Evolutionary conservation across 257 asterid species (phyloP).

Genomic region (Gentiana straminea): DNA sequence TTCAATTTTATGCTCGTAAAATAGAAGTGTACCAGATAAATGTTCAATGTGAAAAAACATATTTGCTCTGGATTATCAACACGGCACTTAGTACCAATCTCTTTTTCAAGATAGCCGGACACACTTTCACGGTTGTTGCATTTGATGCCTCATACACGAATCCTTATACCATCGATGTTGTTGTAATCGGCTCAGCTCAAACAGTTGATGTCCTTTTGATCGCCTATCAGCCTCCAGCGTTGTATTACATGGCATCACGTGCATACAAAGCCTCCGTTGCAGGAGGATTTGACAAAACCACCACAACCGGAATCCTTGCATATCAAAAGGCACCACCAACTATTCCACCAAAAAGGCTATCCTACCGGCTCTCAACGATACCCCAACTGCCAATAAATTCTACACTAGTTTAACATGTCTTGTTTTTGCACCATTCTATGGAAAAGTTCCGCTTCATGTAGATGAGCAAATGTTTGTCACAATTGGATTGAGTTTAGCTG

Average conservation of each 20-base stretch:
- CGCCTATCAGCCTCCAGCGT: conserved; percentile 10
- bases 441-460: too few species aligned
- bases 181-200: conserved; percentile 34
- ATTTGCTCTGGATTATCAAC: conserved; percentile 32
- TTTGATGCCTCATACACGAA: conserved; percentile 36
- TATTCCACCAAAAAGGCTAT: too few species aligned
- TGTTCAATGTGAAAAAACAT: conserved; percentile 22
- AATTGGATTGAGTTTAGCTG: too few species aligned
- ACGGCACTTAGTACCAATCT: conserved; percentile 38
- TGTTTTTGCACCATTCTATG: too few species aligned
- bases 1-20: too few species aligned
- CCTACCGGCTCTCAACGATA: too few species aligned
- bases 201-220: conserved; percentile 31
- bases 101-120: conserved; percentile 43
- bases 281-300: conserved; percentile 4
- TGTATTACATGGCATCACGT: conserved; percentile 8
- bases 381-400: too few species aligned
- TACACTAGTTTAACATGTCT: too few species aligned
- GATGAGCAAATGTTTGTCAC: too few species aligned
- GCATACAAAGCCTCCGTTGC: neutral
- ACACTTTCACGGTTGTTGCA: conserved; percentile 29
- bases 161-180: conserved; percentile 24
- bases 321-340: too few species aligned
- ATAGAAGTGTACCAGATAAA: conserved; percentile 30
- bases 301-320: conserved; percentile 3